Conservation (phyloP, 2,329 filamentous ascomycete species). For the Dendrostoma leiphaemia region DNA sequence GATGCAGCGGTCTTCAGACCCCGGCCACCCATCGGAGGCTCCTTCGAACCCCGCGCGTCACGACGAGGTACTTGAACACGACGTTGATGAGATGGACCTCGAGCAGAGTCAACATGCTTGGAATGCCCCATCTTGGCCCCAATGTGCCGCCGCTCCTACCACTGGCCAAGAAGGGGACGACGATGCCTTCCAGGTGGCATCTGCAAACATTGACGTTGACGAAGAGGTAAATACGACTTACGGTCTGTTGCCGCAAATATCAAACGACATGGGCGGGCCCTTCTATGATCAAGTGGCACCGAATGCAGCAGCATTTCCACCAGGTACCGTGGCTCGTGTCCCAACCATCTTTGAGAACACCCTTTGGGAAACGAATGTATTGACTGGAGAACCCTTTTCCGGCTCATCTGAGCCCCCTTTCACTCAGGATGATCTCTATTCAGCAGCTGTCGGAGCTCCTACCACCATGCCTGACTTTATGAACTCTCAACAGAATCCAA, state of each 20-base stretch:
- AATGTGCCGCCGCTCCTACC: not conserved
- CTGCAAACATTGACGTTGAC: not conserved
- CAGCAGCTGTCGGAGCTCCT: not conserved
- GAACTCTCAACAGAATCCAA: conserved; percentile 18
- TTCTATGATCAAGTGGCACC: too few relatives aligned
- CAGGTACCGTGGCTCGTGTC: too few relatives aligned
- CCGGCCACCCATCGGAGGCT: not conserved
- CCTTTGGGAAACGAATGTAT: not conserved
- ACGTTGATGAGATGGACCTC: not conserved
- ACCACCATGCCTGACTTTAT: not conserved
- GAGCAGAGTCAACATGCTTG: not conserved
- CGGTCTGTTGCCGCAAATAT: too few relatives aligned
- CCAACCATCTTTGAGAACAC: not conserved
- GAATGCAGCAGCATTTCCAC: too few relatives aligned
- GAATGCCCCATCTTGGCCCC: not conserved
- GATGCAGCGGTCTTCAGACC: not conserved
- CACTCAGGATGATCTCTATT: not conserved
- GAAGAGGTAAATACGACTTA: too few relatives aligned
- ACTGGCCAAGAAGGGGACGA: not conserved
- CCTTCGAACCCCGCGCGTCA: not conserved
- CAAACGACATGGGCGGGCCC: too few relatives aligned
- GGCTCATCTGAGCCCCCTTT: not conserved
- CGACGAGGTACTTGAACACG: not conserved
- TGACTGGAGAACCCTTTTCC: not conserved
- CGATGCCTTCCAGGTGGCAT: not conserved